Percentiles rank a stretch among this genome's conserved stretches.
Conservation (phyloP, 306 rosid species). For the Canavalia gladiata region DNA sequence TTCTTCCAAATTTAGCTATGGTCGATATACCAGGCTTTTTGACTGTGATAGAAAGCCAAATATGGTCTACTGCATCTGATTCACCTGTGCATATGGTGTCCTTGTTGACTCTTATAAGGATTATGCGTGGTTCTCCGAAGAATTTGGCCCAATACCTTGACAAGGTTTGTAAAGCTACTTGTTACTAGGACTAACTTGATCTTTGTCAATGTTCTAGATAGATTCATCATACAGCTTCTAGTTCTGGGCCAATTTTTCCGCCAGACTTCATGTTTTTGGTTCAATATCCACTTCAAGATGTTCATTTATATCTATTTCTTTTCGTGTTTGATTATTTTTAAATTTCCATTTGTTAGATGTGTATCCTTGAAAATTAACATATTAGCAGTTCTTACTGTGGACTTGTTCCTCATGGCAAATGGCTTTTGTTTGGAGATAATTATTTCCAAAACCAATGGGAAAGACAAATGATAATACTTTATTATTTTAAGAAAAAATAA, state of each 20-base stretch:
- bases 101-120: conserved; percentile 87
- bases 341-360: conserved; percentile 17
- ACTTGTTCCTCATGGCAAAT: conserved; percentile 32
- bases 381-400: conserved; percentile 19
- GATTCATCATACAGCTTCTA: conserved; percentile 30
- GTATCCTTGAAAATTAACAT: conserved; percentile 34
- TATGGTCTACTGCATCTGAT: conserved; percentile 99
- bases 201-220: conserved; percentile 32
- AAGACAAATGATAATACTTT: conserved; percentile 26
- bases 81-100: conserved; percentile 93
- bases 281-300: conserved; percentile 31
- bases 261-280: conserved; percentile 23
- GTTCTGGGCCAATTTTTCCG: conserved; percentile 38
- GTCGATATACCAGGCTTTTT: conserved; percentile 85
- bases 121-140: conserved; percentile 87
- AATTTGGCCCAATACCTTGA: conserved; percentile 84
- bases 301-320: conserved; percentile 31
- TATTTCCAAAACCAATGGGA: conserved; percentile 8
- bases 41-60: conserved; percentile 83
- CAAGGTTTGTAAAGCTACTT: conserved; percentile 75
- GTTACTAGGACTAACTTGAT: conserved; percentile 40
- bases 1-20: conserved; percentile 97
- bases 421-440: conserved; percentile 14
- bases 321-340: conserved; percentile 32
- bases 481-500: background rate